Base-by-base conservation (phyloP, 495 filamentous ascomycete genomes). In the Filosporella fistucella region DNA sequence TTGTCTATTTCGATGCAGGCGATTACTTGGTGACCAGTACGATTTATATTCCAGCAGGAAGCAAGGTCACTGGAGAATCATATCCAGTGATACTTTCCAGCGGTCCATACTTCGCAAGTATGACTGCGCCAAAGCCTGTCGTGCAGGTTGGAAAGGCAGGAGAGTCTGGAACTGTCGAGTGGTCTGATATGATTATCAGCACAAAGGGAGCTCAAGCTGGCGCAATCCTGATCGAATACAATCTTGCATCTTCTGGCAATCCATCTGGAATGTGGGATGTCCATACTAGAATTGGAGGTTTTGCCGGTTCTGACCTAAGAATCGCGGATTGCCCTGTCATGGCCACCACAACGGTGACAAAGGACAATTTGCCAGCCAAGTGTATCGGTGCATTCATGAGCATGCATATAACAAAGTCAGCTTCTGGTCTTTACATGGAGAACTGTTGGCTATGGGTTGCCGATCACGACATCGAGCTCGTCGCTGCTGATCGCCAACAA, bases 241-340 rank as follows among this genome's bases (percentile, higher is more conserved):
- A 57, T 35, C 45, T 53, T 24, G 49, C 32, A 4, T 36, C 43
- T 2, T 20, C 39, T 0, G 12, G 22, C 11, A 40, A 25, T 78
- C 81, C 81, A 3, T 64, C 72, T 26, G 83, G 80, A 12, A 65
- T 74, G 37, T 72, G 71, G 50, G 87, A 91, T 57, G 76, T 82
- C 0, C 87, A 90, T 58, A 78, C 82, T 59, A 82, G 87, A 23
- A 72, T 81, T 33, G 77, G 85, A 34, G 88, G 88, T n/a, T 74
- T 76, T 20, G 75, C 77, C 1, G 85, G 86, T 22, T 87, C 85
- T 0, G 62, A 76, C 23, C 68, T 91, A 10, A 82, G 84, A 59
- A 70, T 77, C 8, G 68, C 77, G 41, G 74, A 68, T 11, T 89
- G 86, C 53, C 72, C 64, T 1, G 60, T 63, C 14, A 66, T 63